Percentiles rank a stretch among this genome's conserved stretches.
These are phyloP conservation scores for Ilyonectria mors-panacis DNA, from an alignment of 2,329 filamentous ascomycete genomes.

Conservation along the genomic window DNA sequence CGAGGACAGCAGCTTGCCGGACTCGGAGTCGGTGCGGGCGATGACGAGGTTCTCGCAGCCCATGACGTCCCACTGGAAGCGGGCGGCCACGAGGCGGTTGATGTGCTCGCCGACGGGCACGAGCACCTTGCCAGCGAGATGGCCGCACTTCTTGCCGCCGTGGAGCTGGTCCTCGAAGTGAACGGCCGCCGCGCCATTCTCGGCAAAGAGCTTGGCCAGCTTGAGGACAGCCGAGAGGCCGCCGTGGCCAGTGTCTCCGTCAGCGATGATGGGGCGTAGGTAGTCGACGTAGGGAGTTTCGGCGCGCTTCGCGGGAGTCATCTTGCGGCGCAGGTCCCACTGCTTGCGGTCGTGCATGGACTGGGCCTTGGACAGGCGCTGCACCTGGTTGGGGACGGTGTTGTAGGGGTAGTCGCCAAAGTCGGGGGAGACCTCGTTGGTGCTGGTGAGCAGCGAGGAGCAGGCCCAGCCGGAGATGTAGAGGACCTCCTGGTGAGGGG, in stretches of 20 bases:
- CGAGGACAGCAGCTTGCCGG: conserved; percentile 89
- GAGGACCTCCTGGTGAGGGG: conserved; percentile 93
- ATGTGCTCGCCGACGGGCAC: conserved; percentile 97
- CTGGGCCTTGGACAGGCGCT: conserved; percentile 95
- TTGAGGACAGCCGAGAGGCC: conserved; percentile 94
- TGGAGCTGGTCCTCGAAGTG: conserved; percentile 99
- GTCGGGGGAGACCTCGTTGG: conserved; percentile 97
- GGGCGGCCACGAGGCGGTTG: conserved; percentile 90
- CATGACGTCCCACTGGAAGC: conserved; percentile 99
- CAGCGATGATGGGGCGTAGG: conserved; percentile 93
- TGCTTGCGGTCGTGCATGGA: conserved; percentile 97
- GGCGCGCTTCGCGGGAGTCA: conserved; percentile 80
- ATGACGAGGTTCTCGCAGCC: conserved; percentile 95
- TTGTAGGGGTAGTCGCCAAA: conserved; percentile 99
- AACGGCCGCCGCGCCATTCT: conserved; percentile 95
- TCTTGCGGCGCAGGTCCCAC: conserved; percentile 86
- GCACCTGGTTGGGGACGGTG: conserved; percentile 97
- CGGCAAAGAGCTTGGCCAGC: conserved; percentile 96
- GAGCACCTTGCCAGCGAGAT: conserved; percentile 95
- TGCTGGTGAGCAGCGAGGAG: conserved; percentile 91
- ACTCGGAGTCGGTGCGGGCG: conserved; percentile 95
- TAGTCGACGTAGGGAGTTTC: conserved; percentile 91
- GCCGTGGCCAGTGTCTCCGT: conserved; percentile 96
- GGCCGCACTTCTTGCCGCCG: conserved; percentile 98
- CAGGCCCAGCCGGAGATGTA: conserved; percentile 99